These are phyloP conservation scores for Pichia sp. DNA, from an alignment of 1,139 yeast species.

Conservation along the genomic window DNA sequence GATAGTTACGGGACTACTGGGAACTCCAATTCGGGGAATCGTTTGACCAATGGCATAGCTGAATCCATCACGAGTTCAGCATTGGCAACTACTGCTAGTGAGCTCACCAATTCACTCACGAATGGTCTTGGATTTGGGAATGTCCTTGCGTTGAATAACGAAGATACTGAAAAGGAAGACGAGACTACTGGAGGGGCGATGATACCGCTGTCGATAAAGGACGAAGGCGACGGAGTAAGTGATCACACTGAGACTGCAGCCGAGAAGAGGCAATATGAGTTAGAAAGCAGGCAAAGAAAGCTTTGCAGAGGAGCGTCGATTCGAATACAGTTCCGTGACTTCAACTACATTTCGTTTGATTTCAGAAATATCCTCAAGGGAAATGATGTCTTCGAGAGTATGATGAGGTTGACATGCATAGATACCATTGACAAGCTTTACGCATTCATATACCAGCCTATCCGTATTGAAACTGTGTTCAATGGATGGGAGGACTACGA, in stretches of 20 bases:
- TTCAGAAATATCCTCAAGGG: conserved; percentile 59
- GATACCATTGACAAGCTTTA: conserved; percentile 54
- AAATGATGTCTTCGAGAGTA: conserved; percentile 65
- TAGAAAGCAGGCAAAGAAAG: conserved; percentile 20
- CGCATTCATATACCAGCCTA: conserved; percentile 67
- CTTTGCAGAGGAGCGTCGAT: conserved; percentile 52
- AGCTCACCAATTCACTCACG: conserved; percentile 12
- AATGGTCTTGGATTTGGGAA: conserved; percentile 15
- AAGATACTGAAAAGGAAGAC: not conserved
- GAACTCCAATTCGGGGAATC: not conserved
- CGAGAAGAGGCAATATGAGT: conserved; percentile 4
- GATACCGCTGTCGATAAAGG: not conserved
- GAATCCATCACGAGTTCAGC: conserved; percentile 8
- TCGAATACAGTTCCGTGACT: conserved; percentile 78
- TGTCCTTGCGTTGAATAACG: not conserved
- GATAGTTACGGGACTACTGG: conserved; percentile 3
- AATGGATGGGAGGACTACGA: conserved; percentile 75
- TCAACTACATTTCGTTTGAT: conserved; percentile 77
- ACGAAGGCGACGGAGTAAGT: conserved; percentile 2
- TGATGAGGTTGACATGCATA: conserved; percentile 61
- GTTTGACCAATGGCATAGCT: conserved; percentile 1
- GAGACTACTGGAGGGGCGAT: not conserved
- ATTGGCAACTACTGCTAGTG: conserved; percentile 11
- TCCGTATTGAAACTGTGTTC: conserved; percentile 46
- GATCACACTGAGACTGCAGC: conserved; percentile 8